These are phyloP conservation scores for Lachnellula hyalina DNA, from an alignment of 2,329 filamentous ascomycete genomes.

Conservation along the genomic window DNA sequence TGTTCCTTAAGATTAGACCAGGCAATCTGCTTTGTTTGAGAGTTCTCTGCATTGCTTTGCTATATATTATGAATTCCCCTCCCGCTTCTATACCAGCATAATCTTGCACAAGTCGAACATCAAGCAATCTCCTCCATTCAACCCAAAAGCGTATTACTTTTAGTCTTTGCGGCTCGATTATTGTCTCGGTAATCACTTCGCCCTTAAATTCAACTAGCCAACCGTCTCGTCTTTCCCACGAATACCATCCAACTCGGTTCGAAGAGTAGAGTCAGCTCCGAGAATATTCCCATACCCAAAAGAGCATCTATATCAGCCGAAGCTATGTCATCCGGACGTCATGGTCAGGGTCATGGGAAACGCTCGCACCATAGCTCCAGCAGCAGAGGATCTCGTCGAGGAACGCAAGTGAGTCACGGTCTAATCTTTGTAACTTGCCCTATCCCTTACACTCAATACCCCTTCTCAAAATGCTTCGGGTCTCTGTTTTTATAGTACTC, in stretches of 20 bases:
- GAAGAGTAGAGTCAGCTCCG: background rate
- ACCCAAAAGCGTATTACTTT: background rate
- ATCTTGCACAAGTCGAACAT: background rate
- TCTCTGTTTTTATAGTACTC: background rate
- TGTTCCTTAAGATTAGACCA: background rate
- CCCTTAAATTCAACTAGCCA: background rate
- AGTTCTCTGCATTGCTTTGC: background rate
- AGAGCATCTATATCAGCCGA: background rate
- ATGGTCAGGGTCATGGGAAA: constrained; percentile 1
- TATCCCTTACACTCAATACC: constrained; percentile 5
- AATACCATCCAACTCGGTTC: background rate
- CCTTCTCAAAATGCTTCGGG: background rate
- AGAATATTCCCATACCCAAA: background rate
- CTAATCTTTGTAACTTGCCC: constrained; percentile 26
- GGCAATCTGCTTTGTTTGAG: background rate
- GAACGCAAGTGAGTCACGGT: constrained; percentile 29
- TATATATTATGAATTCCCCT: background rate
- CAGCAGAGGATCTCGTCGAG: constrained; percentile 16
- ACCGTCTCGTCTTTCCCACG: no score
- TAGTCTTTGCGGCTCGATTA: background rate
- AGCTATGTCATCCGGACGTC: constrained; percentile 20
- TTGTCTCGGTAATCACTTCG: background rate
- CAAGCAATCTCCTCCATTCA: background rate
- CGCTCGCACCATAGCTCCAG: constrained; percentile 19
- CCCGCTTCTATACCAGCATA: background rate